Evolutionary conservation across 106 monocot genomes (phyloP), one percentile per base, ranked within the genome.

Genomic region (Gastrodia elata): DNA sequence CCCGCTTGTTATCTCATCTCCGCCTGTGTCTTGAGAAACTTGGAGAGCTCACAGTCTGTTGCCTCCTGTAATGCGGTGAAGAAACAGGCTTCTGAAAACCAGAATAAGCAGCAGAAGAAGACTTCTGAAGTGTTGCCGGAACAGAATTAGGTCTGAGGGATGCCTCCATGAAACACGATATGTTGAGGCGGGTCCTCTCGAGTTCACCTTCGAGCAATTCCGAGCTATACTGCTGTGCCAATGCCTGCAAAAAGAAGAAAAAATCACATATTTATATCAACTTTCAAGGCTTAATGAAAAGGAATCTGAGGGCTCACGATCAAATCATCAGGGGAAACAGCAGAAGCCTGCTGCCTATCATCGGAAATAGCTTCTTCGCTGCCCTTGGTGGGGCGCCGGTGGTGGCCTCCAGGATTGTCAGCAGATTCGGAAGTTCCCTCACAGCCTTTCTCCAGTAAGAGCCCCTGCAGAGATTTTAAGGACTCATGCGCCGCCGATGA

Each of bases 161-260:
- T 1, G 86, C 69, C 36, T 93, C 93, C 82, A 88, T 91, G 80
- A 98, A 98, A 78, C 97, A 98, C 2, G 82, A 80, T 42, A 98
- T 88, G 75, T 98, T 98, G 65, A 98, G 77, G n/a, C 93, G 90
- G n/a, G 98, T 93, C 74, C 93, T 86, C 73, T 91, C 98, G 34
- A 98, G 80, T 68, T 98, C 98, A 33, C 74, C 84, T 42, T 87
- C 85, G 27, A 98, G 86, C 72, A 93, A 76, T 42, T 98, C 93
- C 5, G 48, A 64, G 65, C 83, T 83, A 55, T 68, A 84, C 71
- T 98, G 93, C 65, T 98, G 88, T 5, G 93, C 83, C 44, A 98
- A 80, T 39, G 86, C 86, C 98, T 98, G 74, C 15, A 76, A 55
- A 73, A 37, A 35, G 33, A 8, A 38, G 34, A 76, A 38, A n/a